These are phyloP conservation scores for Sporothrix euskadiensis DNA, from an alignment of 2,329 filamentous ascomycete species.

Conservation along the genomic window DNA sequence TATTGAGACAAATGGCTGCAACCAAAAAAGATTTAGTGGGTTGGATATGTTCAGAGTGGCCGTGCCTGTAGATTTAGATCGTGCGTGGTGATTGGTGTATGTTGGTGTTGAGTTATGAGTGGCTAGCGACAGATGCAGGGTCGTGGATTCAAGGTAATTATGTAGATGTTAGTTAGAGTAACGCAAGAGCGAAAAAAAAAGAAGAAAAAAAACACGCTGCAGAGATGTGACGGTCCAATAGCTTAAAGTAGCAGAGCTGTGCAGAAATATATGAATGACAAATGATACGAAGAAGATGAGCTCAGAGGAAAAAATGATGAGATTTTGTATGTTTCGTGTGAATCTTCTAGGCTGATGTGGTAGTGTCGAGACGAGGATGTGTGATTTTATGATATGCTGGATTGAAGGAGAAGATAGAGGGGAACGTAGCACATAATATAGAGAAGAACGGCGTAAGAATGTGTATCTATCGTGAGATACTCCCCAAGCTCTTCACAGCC, in stretches of 20 bases:
- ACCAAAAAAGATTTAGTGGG: not conserved
- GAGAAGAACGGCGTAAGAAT: not conserved
- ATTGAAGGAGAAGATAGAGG: not conserved
- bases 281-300: not conserved
- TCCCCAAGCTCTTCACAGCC: not conserved
- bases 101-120: not conserved
- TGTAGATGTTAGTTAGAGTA: not conserved
- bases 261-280: not conserved
- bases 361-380: no score
- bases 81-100: not conserved
- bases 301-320: not conserved
- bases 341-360: not conserved
- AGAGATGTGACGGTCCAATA: not conserved
- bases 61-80: not conserved
- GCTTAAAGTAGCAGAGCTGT: not conserved
- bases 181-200: not conserved
- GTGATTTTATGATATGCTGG: not conserved
- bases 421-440: not conserved
- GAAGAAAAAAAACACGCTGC: not conserved
- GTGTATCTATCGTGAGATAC: not conserved
- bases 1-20: not conserved
- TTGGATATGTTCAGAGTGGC: not conserved
- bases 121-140: slow-evolving; percentile 1
- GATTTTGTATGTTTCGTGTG: not conserved
- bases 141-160: not conserved